Base-by-base conservation (phyloP, 257 asterid species). In the Paraleonurus japonicus region DNA sequence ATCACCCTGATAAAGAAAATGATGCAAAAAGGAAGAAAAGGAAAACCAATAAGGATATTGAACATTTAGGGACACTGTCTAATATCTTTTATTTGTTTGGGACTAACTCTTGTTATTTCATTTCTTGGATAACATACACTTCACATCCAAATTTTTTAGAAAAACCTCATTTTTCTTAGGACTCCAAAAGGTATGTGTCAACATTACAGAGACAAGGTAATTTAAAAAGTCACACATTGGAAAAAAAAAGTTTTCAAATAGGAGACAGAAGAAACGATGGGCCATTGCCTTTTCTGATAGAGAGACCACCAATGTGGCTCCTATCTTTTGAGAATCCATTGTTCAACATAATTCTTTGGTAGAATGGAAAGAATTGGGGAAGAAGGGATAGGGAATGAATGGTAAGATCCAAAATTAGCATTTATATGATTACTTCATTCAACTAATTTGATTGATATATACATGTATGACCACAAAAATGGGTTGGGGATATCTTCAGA, bases 181-280 rank as follows among this genome's bases (percentile, higher is more conserved):
- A 70, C 28, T 70, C 26, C 45, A 45, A 7, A 47, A 7, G 53
- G 23, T 48, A 20, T 9, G 20, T 30, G 17, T 10, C 50, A 22
- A 61, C 69, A 43, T 17, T 59, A 4, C 69, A 53, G 37, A 32
- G 43, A 71, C 50, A 71, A 43, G 17, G 13, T 41, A 61, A 61
- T 28, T 30, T 1, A 15, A 57, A 53, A 51, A 60, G 55, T 48
- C 24, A 15, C 23, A 13, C 65, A 30, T 32, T 32, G 16, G 12
- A 19, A n/a, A 23, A n/a, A 45, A 45, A 13, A 12, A 47, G 53
- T 6, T 32, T 19, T 22, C n/a, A 13, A 10, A 43, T 69, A 51
- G 63, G 16, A 62, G 16, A 4, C 35, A 71, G 13, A 30, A 61
- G 15, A 13, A 33, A 3, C 3, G 32, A 50, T 53, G 55, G 19